phyloP scores from a whole-genome alignment of 2,329 filamentous ascomycete genomes.

The Monosporascus sp. region DNA sequence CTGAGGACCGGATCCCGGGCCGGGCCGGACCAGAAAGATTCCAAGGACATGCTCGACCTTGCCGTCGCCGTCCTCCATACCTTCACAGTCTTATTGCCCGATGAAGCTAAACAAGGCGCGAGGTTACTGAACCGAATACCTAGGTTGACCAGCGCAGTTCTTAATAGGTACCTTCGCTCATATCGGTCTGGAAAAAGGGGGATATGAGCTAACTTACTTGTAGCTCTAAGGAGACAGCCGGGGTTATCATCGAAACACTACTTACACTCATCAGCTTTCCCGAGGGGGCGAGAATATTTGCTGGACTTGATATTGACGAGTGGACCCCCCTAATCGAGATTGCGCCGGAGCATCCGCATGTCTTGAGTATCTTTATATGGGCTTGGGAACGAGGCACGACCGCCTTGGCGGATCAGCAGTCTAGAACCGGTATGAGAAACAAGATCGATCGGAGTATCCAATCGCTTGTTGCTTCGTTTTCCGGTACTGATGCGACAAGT shows the following conservation, averaged over 20 bases:
- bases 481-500: conserved; percentile 55
- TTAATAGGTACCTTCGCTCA: conserved; percentile 43
- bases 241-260: conserved; percentile 52
- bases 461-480: conserved; percentile 48
- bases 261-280: conserved; percentile 48
- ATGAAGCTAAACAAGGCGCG: conserved; percentile 35
- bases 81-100: conserved; percentile 54
- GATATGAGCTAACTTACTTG: conserved; percentile 5
- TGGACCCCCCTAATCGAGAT: conserved; percentile 52
- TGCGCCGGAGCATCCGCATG: conserved; percentile 47
- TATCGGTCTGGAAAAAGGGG: neutral
- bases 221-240: conserved; percentile 49
- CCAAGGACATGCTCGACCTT: conserved; percentile 58
- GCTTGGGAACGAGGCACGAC: conserved; percentile 51
- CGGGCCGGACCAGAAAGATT: conserved; percentile 36
- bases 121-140: conserved; percentile 51
- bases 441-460: conserved; percentile 46
- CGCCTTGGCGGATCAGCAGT: conserved; percentile 20
- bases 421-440: conserved; percentile 18
- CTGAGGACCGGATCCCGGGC: conserved; percentile 46
- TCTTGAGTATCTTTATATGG: conserved; percentile 50
- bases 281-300: conserved; percentile 45
- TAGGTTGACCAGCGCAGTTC: conserved; percentile 46
- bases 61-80: conserved; percentile 59
- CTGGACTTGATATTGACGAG: conserved; percentile 40